Evolutionary conservation across 2,329 filamentous ascomycete genomes (phyloP), one percentile per base, ranked within the genome.

Genomic region (Cladophialophora carrionii): DNA sequence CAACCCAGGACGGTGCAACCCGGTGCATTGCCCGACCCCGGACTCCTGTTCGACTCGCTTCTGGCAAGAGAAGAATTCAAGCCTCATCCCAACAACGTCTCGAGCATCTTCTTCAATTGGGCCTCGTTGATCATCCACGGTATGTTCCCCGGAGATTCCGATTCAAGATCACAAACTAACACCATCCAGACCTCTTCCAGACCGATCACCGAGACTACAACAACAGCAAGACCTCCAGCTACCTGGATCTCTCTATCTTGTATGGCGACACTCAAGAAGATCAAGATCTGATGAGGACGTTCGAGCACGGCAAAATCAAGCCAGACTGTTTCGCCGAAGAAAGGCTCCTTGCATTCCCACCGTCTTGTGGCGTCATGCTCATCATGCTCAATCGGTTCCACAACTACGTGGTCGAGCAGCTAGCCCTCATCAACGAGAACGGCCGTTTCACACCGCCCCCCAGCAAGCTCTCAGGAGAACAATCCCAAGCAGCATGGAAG

Each of bases 391-490:
- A 78, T 71, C 74, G 78, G 67, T 96, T 96, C 78, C 94, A 97
- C 78, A 97, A 98, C 77, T 84, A 95, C 69, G 86, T 92, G 0
- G 92, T 90, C 1, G 85, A 87, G 61, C 89, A 94, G 66, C 80
- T 97, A 20, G 90, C 90, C 0, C 79, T 84, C n/a, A 94, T 97
- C 77, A 96, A 97, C 72, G 93, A 97, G 72, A 86, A 87, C 52
- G 88, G 87, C 17, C 85, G 90, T 24, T 97, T 96, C 77, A 85
- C 83, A 0, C 88, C 87, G 65, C 91, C 91, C 0, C 73, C 79
- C 0, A 76, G 80, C 4, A 73, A 78, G 0, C 78, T 86, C 0
- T 72, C 79, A 0, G 81, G 81, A 1, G 85, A 88, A 49, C 80
- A 81, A 29, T 74, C 79, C 22, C 72, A 75, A 61, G 74, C 77